phyloP scores from a whole-genome alignment of 352 stramenopile genomes.

The Globisporangium barbulae region DNA sequence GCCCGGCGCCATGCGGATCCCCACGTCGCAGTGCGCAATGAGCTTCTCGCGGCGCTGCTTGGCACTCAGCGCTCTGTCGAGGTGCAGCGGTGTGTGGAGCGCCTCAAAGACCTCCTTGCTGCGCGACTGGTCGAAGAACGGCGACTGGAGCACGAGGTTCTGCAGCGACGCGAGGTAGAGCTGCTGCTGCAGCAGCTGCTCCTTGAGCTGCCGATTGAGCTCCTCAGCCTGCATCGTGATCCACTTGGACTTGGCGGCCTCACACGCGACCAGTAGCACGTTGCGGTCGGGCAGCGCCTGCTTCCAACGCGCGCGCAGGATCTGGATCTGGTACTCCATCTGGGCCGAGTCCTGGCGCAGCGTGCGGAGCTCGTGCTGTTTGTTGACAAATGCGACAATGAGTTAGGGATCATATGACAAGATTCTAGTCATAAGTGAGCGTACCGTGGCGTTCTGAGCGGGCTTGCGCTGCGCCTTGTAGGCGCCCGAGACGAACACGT shows the following conservation, averaged over 20 bases:
- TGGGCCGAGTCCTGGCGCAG: constrained; percentile 40
- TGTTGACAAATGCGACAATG: background rate
- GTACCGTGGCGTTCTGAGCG: constrained; percentile 35
- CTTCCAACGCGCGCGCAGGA: constrained; percentile 45
- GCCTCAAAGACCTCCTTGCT: constrained; percentile 56
- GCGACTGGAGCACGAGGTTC: constrained; percentile 46
- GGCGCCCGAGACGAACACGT: constrained; percentile 32
- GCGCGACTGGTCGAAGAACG: constrained; percentile 36
- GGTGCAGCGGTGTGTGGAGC: constrained; percentile 34
- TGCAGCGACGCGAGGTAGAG: constrained; percentile 61
- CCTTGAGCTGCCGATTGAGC: constrained; percentile 47
- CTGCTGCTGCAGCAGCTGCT: constrained; percentile 60
- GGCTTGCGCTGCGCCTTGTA: constrained; percentile 32
- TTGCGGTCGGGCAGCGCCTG: constrained; percentile 27
- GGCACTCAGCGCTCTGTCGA: constrained; percentile 16
- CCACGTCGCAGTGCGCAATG: constrained; percentile 30
- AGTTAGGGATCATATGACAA: no score
- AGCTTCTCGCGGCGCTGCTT: constrained; percentile 33
- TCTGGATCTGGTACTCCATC: constrained; percentile 39
- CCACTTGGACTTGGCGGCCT: constrained; percentile 55
- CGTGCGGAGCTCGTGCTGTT: constrained; percentile 46
- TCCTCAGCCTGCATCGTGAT: constrained; percentile 40
- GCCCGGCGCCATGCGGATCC: constrained; percentile 29
- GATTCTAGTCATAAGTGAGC: background rate
- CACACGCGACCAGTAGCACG: constrained; percentile 36